Evolutionary conservation across 257 asterid species (phyloP).

Genomic region (Lycium barbarum): DNA sequence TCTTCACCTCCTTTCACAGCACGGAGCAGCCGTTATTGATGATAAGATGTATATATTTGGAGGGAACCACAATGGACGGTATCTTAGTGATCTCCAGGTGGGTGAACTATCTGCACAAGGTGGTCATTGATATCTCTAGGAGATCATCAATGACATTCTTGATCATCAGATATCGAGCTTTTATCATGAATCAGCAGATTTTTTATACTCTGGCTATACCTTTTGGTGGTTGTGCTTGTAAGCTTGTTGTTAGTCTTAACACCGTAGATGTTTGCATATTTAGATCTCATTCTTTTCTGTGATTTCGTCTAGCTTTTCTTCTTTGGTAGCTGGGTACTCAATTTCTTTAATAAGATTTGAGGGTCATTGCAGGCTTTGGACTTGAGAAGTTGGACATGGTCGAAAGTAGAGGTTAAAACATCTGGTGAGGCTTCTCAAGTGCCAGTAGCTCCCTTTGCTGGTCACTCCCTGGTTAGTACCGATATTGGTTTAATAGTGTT

Average conservation of each 20-base stretch:
- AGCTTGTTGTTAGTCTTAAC: slow-evolving; percentile 4
- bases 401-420: slow-evolving; percentile 71
- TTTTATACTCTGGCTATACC: not conserved
- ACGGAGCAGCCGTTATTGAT: slow-evolving; percentile 87
- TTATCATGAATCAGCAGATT: slow-evolving; percentile 17
- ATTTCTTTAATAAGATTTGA: not conserved
- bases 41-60: slow-evolving; percentile 95
- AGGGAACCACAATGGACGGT: slow-evolving; percentile 96
- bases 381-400: slow-evolving; percentile 92
- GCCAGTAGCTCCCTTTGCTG: slow-evolving; percentile 70
- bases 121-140: slow-evolving; percentile 33
- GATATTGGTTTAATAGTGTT: slow-evolving; percentile 17
- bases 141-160: not conserved
- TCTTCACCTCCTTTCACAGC: slow-evolving; percentile 53
- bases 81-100: slow-evolving; percentile 96
- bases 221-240: not conserved
- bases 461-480: slow-evolving; percentile 89
- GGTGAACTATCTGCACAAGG: slow-evolving; percentile 37
- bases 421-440: slow-evolving; percentile 48
- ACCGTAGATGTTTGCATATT: not conserved
- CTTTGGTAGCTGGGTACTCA: not conserved
- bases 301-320: not conserved
- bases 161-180: not conserved
- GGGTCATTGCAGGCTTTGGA: slow-evolving; percentile 64
- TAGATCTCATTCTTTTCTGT: not conserved